phyloP scores from a whole-genome alignment of 2,329 filamentous ascomycete genomes.

The Pseudocercospora musae region DNA sequence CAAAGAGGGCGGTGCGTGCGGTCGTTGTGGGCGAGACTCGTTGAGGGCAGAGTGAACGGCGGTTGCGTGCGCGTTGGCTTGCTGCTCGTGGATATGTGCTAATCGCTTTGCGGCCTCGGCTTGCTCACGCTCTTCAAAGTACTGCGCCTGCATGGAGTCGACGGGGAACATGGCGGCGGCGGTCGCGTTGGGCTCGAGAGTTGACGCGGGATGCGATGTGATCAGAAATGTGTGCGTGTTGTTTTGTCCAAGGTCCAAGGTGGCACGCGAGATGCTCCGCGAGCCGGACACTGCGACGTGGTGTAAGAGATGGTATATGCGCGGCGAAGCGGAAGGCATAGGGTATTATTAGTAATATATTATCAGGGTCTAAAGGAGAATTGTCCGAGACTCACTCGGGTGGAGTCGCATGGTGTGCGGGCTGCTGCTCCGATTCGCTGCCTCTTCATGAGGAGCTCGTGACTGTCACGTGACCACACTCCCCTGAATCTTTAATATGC shows the following conservation, averaged over 20 bases:
- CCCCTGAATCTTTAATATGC: too few relatives aligned
- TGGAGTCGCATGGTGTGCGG: not conserved
- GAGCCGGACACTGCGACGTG: not conserved
- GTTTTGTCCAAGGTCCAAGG: too few relatives aligned
- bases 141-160: constrained; percentile 32
- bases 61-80: constrained; percentile 19
- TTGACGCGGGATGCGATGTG: not conserved
- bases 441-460: too few relatives aligned
- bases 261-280: not conserved
- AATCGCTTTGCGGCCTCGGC: constrained; percentile 26
- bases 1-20: constrained; percentile 10
- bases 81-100: constrained; percentile 22
- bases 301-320: not conserved
- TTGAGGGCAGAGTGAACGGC: constrained; percentile 11
- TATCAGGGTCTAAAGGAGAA: too few relatives aligned
- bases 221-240: not conserved
- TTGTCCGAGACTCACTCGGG: not conserved
- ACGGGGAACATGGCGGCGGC: constrained; percentile 32
- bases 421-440: not conserved
- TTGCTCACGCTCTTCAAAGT: constrained; percentile 33
- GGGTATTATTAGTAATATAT: too few relatives aligned
- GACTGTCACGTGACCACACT: too few relatives aligned
- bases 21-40: constrained; percentile 17
- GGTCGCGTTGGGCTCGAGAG: too few relatives aligned
- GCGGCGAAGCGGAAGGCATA: constrained; percentile 2